phyloP scores from a whole-genome alignment of 1,284 basidiomycete genomes.

The Wolfiporia cocos region DNA sequence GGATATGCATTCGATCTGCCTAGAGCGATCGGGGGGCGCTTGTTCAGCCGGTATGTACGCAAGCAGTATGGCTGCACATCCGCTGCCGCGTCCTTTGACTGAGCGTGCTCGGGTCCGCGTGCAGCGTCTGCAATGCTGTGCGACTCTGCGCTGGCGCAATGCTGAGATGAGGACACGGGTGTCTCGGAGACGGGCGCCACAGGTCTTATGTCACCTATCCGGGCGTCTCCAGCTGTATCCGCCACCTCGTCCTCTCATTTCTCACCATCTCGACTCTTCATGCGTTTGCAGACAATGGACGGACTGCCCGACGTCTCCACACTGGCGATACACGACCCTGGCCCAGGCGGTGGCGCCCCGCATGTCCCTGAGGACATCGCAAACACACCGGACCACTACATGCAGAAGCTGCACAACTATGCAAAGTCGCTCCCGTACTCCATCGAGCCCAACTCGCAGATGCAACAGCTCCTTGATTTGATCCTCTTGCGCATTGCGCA shows the following conservation, averaged over 20 bases:
- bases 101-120: too few relatives aligned
- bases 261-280: background rate
- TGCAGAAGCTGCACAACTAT: slow-evolving; percentile 54
- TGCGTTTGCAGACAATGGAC: slow-evolving; percentile 31
- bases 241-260: background rate
- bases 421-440: slow-evolving; percentile 72
- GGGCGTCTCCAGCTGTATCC: background rate
- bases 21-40: too few relatives aligned
- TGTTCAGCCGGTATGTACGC: too few relatives aligned
- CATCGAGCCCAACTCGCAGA: slow-evolving; percentile 74
- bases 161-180: background rate
- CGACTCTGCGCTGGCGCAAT: background rate
- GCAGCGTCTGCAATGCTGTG: background rate
- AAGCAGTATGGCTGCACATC: too few relatives aligned
- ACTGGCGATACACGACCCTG: slow-evolving; percentile 38
- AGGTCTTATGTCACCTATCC: background rate
- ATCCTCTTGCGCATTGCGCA: slow-evolving; percentile 68
- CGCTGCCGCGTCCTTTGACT: too few relatives aligned
- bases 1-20: background rate
- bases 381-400: slow-evolving; percentile 37
- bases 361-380: slow-evolving; percentile 32
- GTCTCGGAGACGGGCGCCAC: background rate
- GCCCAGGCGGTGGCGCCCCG: slow-evolving; percentile 17
- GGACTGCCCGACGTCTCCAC: slow-evolving; percentile 44
- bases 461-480: slow-evolving; percentile 77